phyloP scores from a whole-genome alignment of 2,329 filamentous ascomycete species.

The Diaporthe sp. region DNA sequence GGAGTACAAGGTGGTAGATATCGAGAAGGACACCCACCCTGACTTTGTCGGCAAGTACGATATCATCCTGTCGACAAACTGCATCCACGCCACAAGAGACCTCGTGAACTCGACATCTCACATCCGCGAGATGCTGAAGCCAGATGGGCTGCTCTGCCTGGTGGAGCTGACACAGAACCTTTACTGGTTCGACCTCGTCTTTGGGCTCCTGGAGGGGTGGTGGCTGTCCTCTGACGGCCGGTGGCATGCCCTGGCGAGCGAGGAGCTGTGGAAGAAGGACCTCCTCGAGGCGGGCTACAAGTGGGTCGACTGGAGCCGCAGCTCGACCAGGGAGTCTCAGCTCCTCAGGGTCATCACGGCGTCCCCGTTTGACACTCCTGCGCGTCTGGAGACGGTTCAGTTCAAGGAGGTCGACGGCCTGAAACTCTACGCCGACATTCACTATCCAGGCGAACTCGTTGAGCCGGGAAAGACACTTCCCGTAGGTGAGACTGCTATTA shows the following conservation, averaged over 20 bases:
- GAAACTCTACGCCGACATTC: conserved; percentile 50
- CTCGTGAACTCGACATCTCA: conserved; percentile 45
- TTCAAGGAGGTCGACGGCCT: conserved; percentile 44
- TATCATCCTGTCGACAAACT: conserved; percentile 53
- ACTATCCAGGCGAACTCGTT: conserved; percentile 46
- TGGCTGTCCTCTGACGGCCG: conserved; percentile 51
- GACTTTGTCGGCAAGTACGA: conserved; percentile 45
- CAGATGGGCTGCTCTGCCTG: conserved; percentile 49
- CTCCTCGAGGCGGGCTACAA: conserved; percentile 44
- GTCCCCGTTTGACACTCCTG: conserved; percentile 12
- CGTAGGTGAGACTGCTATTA: conserved; percentile 33
- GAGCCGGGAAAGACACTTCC: conserved; percentile 21
- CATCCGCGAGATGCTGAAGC: conserved; percentile 46
- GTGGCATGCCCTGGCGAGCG: conserved; percentile 43
- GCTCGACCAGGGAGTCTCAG: conserved; percentile 44
- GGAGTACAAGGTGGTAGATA: conserved; percentile 48
- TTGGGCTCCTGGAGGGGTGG: conserved; percentile 54
- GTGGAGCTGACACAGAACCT: conserved; percentile 49
- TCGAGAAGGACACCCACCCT: conserved; percentile 46
- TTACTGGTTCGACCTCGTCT: conserved; percentile 50
- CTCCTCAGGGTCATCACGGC: conserved; percentile 47
- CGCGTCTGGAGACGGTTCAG: conserved; percentile 40
- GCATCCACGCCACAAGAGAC: conserved; percentile 52
- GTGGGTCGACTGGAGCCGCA: conserved; percentile 47
- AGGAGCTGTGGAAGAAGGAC: conserved; percentile 44